Evolutionary conservation across 139 green algal species (phyloP).

Genomic region (Chlorella sp.): DNA sequence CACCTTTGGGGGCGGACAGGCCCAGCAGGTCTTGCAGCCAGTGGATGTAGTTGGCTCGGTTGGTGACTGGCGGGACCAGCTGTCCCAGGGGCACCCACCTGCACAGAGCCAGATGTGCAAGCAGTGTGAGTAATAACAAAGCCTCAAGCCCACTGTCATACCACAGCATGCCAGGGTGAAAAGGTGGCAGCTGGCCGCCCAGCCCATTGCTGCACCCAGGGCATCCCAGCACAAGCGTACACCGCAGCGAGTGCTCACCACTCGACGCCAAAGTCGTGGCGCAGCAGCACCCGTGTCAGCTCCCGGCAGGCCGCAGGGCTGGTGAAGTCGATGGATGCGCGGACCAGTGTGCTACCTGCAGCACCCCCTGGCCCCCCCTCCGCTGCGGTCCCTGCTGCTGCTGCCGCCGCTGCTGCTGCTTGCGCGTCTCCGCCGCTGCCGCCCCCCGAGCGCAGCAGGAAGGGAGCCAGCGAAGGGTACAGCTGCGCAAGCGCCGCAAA

Average conservation of each 20-base stretch:
- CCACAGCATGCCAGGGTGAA: too few species aligned
- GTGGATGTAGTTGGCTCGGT: constrained; percentile 92
- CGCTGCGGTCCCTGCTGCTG: background rate
- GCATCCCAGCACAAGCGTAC: too few species aligned
- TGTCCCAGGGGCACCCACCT: constrained; percentile 75
- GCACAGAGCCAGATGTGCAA: too few species aligned
- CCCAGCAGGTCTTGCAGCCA: constrained; percentile 92
- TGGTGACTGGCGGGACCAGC: constrained; percentile 87
- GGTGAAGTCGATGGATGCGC: constrained; percentile 68
- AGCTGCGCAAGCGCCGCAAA: constrained; percentile 73
- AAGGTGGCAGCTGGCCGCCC: too few species aligned
- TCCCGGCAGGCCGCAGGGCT: constrained; percentile 76
- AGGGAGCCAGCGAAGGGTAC: constrained; percentile 63
- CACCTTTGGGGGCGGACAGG: constrained; percentile 64
- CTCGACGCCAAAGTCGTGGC: constrained; percentile 70
- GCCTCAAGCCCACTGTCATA: too few species aligned
- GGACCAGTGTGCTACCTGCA: background rate
- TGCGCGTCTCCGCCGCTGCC: background rate
- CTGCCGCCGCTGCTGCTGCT: background rate
- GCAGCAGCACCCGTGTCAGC: constrained; percentile 81
- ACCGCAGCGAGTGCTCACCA: constrained; percentile 54
- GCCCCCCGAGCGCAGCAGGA: constrained; percentile 34
- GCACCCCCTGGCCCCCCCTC: background rate
- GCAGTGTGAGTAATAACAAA: too few species aligned
- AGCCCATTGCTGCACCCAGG: too few species aligned